A percentile compares a stretch with the other conserved stretches of the same genome.
These are phyloP conservation scores for Mortierella claussenii DNA, from an alignment of 192 early-diverging fungal genomes.

Conservation along the genomic window DNA sequence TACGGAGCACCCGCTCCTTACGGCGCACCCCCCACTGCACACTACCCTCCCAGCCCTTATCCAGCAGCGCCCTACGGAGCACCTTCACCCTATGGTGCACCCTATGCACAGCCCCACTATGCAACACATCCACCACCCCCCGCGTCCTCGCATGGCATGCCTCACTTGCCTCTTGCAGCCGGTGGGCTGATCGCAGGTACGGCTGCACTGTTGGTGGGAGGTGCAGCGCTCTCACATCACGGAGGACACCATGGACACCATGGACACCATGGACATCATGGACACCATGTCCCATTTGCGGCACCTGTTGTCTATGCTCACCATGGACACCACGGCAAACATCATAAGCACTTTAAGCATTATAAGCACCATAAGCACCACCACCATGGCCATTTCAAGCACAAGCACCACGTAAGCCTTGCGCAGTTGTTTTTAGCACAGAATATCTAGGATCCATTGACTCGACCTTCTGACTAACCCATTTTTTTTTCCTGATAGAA, in stretches of 20 bases:
- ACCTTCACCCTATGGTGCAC: neutral
- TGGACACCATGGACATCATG: conserved; percentile 19
- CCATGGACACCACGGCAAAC: neutral
- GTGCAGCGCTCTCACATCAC: too few relatives aligned
- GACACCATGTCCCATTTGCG: conserved; percentile 1
- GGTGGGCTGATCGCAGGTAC: conserved; percentile 18
- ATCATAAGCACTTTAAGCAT: neutral
- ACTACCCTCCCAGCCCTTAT: too few relatives aligned
- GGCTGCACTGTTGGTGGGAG: conserved; percentile 11
- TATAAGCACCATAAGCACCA: conserved; percentile 16
- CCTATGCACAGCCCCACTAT: too few relatives aligned
- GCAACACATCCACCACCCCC: neutral
- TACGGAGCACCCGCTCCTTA: conserved; percentile 12
- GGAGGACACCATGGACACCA: too few relatives aligned
- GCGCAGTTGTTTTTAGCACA: neutral
- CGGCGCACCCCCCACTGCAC: conserved; percentile 11
- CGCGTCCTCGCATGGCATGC: neutral
- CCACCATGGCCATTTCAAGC: conserved; percentile 14
- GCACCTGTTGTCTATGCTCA: neutral
- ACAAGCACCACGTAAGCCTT: conserved; percentile 26
- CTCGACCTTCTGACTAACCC: neutral
- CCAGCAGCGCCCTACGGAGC: conserved; percentile 14
- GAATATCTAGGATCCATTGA: neutral
- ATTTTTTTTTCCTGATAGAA: conserved; percentile 7
- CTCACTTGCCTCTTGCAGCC: neutral